A percentile compares a stretch with the other conserved stretches of the same genome.
Evolutionary conservation across 768 basidiomycete species (phyloP).

Genomic region (Boletus sensibilis): DNA sequence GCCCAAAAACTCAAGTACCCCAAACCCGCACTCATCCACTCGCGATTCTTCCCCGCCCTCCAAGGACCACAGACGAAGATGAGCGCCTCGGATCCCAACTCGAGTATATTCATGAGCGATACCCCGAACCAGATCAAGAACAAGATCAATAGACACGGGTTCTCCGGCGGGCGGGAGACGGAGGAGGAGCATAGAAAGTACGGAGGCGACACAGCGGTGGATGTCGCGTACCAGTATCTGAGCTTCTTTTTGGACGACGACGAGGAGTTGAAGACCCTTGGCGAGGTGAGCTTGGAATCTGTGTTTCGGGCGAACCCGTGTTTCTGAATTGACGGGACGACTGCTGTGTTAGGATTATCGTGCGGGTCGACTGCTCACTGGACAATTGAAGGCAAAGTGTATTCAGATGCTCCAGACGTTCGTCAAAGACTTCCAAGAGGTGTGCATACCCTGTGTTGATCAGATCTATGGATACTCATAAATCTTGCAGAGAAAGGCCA

Average conservation of each 20-base stretch:
- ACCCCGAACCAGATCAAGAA: constrained; percentile 92
- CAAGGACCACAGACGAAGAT: constrained; percentile 99
- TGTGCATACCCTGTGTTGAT: constrained; percentile 28
- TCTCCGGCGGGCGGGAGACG: constrained; percentile 94
- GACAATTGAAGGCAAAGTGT: constrained; percentile 87
- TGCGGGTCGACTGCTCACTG: constrained; percentile 81
- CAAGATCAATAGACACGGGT: constrained; percentile 94
- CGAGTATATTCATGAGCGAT: constrained; percentile 95
- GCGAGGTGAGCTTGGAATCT: constrained; percentile 48
- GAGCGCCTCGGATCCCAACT: constrained; percentile 94
- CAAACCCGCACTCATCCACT: constrained; percentile 89
- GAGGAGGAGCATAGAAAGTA: constrained; percentile 87
- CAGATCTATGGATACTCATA: constrained; percentile 1
- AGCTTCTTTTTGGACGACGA: constrained; percentile 96
- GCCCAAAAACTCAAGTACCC: constrained; percentile 93
- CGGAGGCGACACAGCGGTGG: constrained; percentile 93
- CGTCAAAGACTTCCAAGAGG: constrained; percentile 84
- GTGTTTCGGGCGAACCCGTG: too few relatives aligned
- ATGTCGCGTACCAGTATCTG: constrained; percentile 93
- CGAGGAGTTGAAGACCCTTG: constrained; percentile 74
- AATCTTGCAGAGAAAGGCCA: constrained; percentile 63
- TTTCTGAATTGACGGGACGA: neutral
- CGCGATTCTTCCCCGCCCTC: constrained; percentile 97
- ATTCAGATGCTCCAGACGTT: constrained; percentile 81
- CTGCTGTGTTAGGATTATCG: constrained; percentile 74